phyloP scores from a whole-genome alignment of 129 eudicot genomes.

The Pseudognaphalium luteoalbum region DNA sequence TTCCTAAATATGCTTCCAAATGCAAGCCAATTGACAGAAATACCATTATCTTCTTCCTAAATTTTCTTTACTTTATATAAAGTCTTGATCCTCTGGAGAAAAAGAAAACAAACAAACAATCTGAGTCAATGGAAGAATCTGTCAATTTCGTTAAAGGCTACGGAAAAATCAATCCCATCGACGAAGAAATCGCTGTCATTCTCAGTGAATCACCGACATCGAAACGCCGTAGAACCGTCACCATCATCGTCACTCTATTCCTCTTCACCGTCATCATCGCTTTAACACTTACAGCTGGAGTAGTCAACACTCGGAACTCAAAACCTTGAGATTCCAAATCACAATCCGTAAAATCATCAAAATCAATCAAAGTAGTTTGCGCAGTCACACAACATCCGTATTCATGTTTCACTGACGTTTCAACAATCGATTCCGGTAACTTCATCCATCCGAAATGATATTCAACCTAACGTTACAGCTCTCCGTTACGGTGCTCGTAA shows the following conservation, averaged over 20 bases:
- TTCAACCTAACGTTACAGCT: slow-evolving; percentile 54
- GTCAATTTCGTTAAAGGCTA: slow-evolving; percentile 54
- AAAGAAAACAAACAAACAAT: not conserved
- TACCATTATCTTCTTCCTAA: no score
- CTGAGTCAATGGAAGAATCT: slow-evolving; percentile 46
- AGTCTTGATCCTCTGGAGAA: not conserved
- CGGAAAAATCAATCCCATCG: slow-evolving; percentile 33
- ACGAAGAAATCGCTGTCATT: not conserved
- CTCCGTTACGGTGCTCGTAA: slow-evolving; percentile 32
- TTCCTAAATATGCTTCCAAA: no score
- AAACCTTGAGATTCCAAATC: slow-evolving; percentile 13
- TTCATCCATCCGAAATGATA: slow-evolving; percentile 43
- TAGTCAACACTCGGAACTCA: slow-evolving; percentile 18
- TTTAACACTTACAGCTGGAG: not conserved
- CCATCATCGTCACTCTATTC: not conserved
- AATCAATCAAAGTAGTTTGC: slow-evolving; percentile 54
- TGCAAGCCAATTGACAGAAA: no score
- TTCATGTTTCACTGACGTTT: slow-evolving; percentile 50
- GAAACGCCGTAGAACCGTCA: slow-evolving; percentile 7
- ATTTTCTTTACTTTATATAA: slow-evolving; percentile 12
- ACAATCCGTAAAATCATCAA: slow-evolving; percentile 27
- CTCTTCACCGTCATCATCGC: slow-evolving; percentile 8
- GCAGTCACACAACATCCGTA: slow-evolving; percentile 62
- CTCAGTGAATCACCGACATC: not conserved
- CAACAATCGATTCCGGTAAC: slow-evolving; percentile 31